phyloP scores from a whole-genome alignment of 2,329 filamentous ascomycete genomes.

The Sporothrix euskadiensis region DNA sequence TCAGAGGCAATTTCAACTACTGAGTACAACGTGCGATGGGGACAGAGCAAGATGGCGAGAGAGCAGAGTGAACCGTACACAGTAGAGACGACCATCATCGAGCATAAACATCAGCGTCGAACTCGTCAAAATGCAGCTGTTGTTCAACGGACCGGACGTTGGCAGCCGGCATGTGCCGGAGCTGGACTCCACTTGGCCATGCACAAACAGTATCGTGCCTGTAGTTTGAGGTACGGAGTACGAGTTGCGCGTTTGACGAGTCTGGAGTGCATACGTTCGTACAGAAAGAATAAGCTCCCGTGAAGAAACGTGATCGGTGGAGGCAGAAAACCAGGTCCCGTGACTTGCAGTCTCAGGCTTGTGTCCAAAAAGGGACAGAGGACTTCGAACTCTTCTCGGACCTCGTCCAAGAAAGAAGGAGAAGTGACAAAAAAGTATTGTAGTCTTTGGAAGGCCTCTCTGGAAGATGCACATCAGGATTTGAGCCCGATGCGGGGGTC shows the following conservation, averaged over 20 bases:
- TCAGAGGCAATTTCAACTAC: constrained; percentile 15
- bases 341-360: constrained; percentile 16
- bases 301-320: background rate
- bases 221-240: background rate
- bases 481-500: constrained; percentile 53
- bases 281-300: background rate
- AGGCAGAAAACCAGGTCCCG: background rate
- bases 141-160: background rate
- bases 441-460: constrained; percentile 11
- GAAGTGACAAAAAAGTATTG: constrained; percentile 8
- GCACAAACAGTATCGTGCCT: background rate
- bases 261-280: background rate
- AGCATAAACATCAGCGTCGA: background rate
- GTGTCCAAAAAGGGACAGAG: constrained; percentile 1
- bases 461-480: constrained; percentile 41
- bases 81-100: background rate
- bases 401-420: background rate
- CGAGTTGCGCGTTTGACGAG: constrained; percentile 1
- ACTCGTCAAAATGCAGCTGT: background rate
- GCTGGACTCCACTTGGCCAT: constrained; percentile 14
- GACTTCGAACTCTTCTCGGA: background rate
- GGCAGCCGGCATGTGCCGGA: constrained; percentile 19
- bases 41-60: background rate
- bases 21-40: background rate
- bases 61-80: too few species aligned